Base-by-base conservation (phyloP, 1,284 basidiomycete species). In the Apiotrichum gamsii region DNA sequence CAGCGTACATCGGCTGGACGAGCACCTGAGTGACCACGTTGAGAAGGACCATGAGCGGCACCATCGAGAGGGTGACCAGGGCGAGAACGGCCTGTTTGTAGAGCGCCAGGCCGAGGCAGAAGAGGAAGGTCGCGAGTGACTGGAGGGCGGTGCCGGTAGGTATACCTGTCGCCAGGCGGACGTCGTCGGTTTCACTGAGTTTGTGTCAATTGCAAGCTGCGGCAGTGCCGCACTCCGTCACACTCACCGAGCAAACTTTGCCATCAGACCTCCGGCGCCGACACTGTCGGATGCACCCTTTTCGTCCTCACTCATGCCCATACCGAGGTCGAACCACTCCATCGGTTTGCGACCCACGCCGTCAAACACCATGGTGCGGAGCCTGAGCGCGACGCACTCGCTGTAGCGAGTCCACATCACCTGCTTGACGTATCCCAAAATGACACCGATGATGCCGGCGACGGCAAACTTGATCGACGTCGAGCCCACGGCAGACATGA, bases 261-360 rank as follows among this genome's bases (percentile, higher is more conserved):
- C 83, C 90, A 96, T 95, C 36, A 96, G 76, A 16, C 93, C 93
- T 49, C 87, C 93, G 39, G 90, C 88, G 51, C 90, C 89, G 45
- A 85, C 72, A 29, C 80, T 77, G 35, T 78, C 77, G 32, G 78
- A 75, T 33, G 69, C 61, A 2, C 54, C 56, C 20, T 78, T 75
- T 20, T 76, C 76, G 14, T 75, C 72, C 33, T 77, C 76, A 34
- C 80, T 80, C 37, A 78, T 75, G 39, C 84, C 87, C 80, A 87
- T 84, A 52, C 86, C 85, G 38, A 79, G 72, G 69, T 94, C 88
- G 67, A 89, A 93, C 90, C 90, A 93, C 33, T 79, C 76, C 80
- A 95, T 83, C 16, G 83, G 81, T 64, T 86, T 87, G 32, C 64
- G 67, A 5, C 81, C 78, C 18, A 97, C 81, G 3, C 82, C 80